Evolutionary conservation across 2,329 filamentous ascomycete species (phyloP), one percentile per base, ranked within the genome.

Genomic region (Ophiostoma triangulosporum): DNA sequence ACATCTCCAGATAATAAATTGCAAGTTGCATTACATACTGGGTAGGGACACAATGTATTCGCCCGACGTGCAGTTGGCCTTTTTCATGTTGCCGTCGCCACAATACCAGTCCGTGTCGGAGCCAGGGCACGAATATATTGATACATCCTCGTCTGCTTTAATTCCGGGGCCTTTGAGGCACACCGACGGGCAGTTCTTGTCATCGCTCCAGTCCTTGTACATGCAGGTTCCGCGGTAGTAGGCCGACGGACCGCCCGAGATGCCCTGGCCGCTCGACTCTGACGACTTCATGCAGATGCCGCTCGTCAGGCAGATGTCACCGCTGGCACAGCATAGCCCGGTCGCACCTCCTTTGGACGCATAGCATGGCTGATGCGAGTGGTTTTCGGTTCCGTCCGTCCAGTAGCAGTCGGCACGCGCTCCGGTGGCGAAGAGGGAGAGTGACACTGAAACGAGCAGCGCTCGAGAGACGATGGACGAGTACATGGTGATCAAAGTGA

Each of bases 171-270:
- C 54, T 15, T 50, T 50, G 40, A 56, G 8, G 24, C 57, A 59
- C 5, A 53, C 36, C 1, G 24, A 48, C 2, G 57, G 52, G 35
- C 57, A 59, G 43, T 55, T 51, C 7, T 15, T 32, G 14, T 32
- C 54, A 12, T 52, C 11, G 40, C 27, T 43, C 52, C 52, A 59
- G 32, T 56, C 31, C 9, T 40, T 26, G 36, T 12, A 48, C 29
- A 38, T 53, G 38, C 57, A 58, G 52, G 33, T 51, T n/a, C 56
- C 56, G 14, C 57, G 57, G 46, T 59, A 59, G 38, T 48, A 55
- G 11, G 54, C 3, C 32, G 31, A 38, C 14, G 8, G 24, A 26
- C 24, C 43, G 43, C 17, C 26, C 12, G 43, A 29, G 6, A 26
- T 14, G n/a, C 17, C 24, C 22, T 36, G 32, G 49, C 20, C 49